phyloP scores from a whole-genome alignment of 257 asterid genomes.

The Solanum bulbocastanum region DNA sequence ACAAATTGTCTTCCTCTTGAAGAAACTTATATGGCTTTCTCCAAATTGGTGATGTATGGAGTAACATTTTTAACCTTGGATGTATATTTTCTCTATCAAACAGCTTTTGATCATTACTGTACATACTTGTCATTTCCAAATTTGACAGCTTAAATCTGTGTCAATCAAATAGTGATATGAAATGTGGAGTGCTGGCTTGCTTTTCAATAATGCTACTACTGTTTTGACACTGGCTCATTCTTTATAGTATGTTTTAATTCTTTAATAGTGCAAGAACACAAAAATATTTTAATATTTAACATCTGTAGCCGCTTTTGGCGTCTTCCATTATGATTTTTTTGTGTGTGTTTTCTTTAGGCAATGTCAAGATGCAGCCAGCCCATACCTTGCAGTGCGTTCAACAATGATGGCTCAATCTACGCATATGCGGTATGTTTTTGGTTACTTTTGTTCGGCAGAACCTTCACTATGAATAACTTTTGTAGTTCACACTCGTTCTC shows the following conservation, averaged over 20 bases:
- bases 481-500: background rate
- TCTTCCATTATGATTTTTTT: background rate
- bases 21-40: background rate
- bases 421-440: constrained; percentile 64
- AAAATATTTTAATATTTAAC: background rate
- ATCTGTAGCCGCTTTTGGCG: background rate
- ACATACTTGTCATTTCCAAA: background rate
- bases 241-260: background rate
- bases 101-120: background rate
- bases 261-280: background rate
- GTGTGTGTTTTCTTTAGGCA: constrained; percentile 39
- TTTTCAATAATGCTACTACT: background rate
- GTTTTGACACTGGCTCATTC: background rate
- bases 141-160: background rate
- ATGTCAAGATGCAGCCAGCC: constrained; percentile 83
- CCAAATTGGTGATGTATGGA: background rate
- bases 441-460: background rate
- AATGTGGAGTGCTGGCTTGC: background rate
- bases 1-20: background rate
- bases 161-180: background rate
- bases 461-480: background rate
- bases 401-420: constrained; percentile 77
- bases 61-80: background rate
- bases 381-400: constrained; percentile 73
- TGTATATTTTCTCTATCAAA: background rate